These are phyloP conservation scores for Purshia tridentata DNA, from an alignment of 306 rosid species.

Conservation along the genomic window DNA sequence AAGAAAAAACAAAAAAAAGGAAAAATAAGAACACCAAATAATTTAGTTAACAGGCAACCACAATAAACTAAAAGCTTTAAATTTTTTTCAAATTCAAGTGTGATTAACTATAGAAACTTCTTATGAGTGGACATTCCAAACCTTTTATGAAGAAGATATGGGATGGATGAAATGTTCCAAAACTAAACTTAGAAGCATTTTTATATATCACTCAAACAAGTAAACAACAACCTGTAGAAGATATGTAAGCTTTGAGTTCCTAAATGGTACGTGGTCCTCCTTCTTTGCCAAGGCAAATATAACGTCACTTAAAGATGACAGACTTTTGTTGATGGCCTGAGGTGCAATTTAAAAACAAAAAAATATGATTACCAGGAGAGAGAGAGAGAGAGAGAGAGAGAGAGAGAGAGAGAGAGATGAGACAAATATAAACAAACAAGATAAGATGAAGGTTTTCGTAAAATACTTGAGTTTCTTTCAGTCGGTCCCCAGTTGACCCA, in stretches of 20 bases:
- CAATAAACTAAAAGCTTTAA: neutral
- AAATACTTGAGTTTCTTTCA: conserved; percentile 91
- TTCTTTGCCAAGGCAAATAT: conserved; percentile 95
- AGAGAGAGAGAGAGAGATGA: conserved; percentile 13
- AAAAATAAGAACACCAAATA: neutral
- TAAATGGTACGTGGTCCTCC: conserved; percentile 87
- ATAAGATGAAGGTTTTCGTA: conserved; percentile 13
- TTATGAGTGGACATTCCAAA: neutral
- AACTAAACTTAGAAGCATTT: neutral
- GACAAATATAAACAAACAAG: conserved; percentile 6
- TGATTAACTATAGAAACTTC: neutral
- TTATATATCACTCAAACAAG: neutral
- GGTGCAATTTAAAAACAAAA: conserved; percentile 4
- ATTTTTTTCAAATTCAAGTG: neutral
- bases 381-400: conserved; percentile 23
- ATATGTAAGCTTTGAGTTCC: conserved; percentile 97
- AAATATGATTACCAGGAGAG: neutral
- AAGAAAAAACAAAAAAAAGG: conserved; percentile 2
- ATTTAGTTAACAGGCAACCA: neutral
- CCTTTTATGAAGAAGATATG: neutral
- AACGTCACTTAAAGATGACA: conserved; percentile 88
- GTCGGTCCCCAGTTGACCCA: conserved; percentile 89
- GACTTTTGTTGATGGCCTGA: conserved; percentile 89
- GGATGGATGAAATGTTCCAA: neutral
- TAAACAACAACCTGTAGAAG: conserved; percentile 82